A percentile compares a stretch with the other conserved stretches of the same genome.
These are phyloP conservation scores for Coffea canephora DNA, from an alignment of 257 asterid genomes.

Conservation along the genomic window DNA sequence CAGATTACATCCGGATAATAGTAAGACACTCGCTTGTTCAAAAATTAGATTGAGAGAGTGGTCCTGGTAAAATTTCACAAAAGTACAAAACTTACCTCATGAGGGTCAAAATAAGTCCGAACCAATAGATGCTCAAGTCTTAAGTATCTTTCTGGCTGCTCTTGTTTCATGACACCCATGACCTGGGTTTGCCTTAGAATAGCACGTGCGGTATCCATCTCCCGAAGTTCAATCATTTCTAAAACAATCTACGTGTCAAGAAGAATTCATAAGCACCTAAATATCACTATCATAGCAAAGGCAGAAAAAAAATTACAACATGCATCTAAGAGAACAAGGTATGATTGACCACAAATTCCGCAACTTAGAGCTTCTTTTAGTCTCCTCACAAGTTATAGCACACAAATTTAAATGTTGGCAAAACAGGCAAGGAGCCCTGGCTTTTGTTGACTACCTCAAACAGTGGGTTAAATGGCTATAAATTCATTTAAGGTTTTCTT, in stretches of 20 bases:
- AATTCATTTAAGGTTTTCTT: not conserved
- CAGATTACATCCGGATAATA: not conserved
- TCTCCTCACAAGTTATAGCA: not conserved
- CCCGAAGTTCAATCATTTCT: conserved; percentile 99
- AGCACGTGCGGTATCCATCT: conserved; percentile 96
- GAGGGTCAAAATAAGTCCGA: conserved; percentile 92
- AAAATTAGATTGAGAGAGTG: conserved; percentile 3
- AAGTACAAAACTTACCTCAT: conserved; percentile 56
- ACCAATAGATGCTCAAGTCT: conserved; percentile 93
- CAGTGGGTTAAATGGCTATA: not conserved
- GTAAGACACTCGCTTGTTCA: not conserved
- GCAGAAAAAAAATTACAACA: not conserved
- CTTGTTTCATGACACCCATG: conserved; percentile 98
- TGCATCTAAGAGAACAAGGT: not conserved
- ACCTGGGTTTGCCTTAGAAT: conserved; percentile 94
- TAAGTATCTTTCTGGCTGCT: conserved; percentile 89
- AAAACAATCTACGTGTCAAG: conserved; percentile 61
- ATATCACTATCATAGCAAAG: not conserved
- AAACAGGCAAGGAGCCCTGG: not conserved
- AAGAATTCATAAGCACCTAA: not conserved
- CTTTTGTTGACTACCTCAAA: not conserved
- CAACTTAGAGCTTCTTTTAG: not conserved
- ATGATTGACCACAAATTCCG: not conserved
- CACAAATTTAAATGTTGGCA: not conserved
- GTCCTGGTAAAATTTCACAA: not conserved